phyloP scores from a whole-genome alignment of 2,329 filamentous ascomycete genomes.

The Talaromyces verruculosus region DNA sequence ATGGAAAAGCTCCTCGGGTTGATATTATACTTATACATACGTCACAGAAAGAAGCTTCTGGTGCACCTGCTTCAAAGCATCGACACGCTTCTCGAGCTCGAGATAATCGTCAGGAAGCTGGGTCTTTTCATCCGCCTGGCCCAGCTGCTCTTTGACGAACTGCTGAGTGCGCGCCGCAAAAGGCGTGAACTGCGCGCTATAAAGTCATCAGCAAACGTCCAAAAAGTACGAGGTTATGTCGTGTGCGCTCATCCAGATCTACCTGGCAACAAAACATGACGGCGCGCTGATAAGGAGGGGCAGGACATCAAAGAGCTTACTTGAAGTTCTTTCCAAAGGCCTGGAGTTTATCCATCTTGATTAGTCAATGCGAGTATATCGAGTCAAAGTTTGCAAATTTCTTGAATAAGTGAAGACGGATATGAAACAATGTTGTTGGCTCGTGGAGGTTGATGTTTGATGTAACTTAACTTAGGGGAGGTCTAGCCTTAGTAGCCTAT shows the following conservation, averaged over 20 bases:
- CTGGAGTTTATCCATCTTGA: slow-evolving; percentile 66
- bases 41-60: slow-evolving; percentile 97
- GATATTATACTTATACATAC: too few relatives aligned
- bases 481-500: background rate
- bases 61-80: slow-evolving; percentile 94
- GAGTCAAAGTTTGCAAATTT: background rate
- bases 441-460: slow-evolving; percentile 2
- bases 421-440: background rate
- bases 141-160: slow-evolving; percentile 96
- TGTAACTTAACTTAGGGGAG: slow-evolving; percentile 9
- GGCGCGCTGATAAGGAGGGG: slow-evolving; percentile 19
- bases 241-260: background rate
- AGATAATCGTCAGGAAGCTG: slow-evolving; percentile 97
- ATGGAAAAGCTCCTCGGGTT: too few relatives aligned
- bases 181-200: slow-evolving; percentile 79
- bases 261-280: background rate
- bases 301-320: slow-evolving; percentile 44
- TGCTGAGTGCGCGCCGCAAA: slow-evolving; percentile 94
- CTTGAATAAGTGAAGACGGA: background rate
- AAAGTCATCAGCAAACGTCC: background rate
- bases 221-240: background rate
- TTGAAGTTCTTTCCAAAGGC: slow-evolving; percentile 70
- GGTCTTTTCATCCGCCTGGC: slow-evolving; percentile 94
- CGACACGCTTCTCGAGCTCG: slow-evolving; percentile 96
- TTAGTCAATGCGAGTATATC: background rate